Evolutionary conservation across 2,329 filamentous ascomycete species (phyloP).

Genomic region (Huntiella abstrusa): DNA sequence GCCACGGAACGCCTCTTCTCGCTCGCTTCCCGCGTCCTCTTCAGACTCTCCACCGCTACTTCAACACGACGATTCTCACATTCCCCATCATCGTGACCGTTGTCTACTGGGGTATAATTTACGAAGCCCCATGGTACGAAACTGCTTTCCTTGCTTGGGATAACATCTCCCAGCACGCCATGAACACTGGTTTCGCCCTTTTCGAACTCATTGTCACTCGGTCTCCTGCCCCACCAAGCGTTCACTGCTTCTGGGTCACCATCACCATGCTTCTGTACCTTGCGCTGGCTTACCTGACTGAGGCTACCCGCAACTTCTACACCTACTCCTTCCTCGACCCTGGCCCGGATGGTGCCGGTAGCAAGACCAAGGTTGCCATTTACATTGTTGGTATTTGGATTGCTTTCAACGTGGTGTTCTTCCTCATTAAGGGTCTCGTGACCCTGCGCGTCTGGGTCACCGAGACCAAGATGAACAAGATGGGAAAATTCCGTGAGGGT

Average conservation of each 20-base stretch:
- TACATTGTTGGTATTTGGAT: slow-evolving; percentile 43
- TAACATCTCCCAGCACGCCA: slow-evolving; percentile 53
- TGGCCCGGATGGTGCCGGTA: slow-evolving; percentile 25
- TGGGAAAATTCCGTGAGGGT: slow-evolving; percentile 22
- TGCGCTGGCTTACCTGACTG: slow-evolving; percentile 53
- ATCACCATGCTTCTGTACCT: slow-evolving; percentile 56
- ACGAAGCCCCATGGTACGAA: slow-evolving; percentile 30
- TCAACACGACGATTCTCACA: slow-evolving; percentile 42
- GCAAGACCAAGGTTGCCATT: slow-evolving; percentile 33
- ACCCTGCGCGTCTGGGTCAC: slow-evolving; percentile 30
- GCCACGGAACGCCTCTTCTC: slow-evolving; percentile 33
- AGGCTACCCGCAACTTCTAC: slow-evolving; percentile 52
- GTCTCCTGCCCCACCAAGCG: slow-evolving; percentile 37
- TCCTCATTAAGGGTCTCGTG: slow-evolving; percentile 30
- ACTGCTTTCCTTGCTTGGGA: slow-evolving; percentile 36
- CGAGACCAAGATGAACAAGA: slow-evolving; percentile 26
- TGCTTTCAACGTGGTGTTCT: slow-evolving; percentile 33
- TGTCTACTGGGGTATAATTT: slow-evolving; percentile 51
- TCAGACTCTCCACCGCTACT: slow-evolving; percentile 44
- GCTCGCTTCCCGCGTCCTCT: slow-evolving; percentile 39
- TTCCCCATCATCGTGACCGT: slow-evolving; percentile 52
- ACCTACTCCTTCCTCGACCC: slow-evolving; percentile 64
- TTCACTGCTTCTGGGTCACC: slow-evolving; percentile 49
- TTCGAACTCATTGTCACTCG: slow-evolving; percentile 55
- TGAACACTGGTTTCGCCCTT: slow-evolving; percentile 58